Base-by-base conservation (phyloP, 148 eudicot species). In the Suaeda aralocaspica region DNA sequence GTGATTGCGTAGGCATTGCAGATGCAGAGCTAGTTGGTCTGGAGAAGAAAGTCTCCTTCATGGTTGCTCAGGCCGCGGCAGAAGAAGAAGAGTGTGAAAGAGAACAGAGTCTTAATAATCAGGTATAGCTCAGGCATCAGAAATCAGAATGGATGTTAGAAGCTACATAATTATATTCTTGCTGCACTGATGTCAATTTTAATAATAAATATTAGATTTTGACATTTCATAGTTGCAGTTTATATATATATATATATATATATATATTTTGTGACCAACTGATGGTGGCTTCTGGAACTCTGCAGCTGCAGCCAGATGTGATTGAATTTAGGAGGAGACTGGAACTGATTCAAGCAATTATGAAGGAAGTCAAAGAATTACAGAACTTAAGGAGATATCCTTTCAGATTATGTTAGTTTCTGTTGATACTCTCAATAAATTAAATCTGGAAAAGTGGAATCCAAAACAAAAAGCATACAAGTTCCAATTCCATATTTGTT, bases 371-470 rank as follows among this genome's bases (percentile, higher is more conserved):
- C 68, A 74, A 68, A 53, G 91, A 81, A 65, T 74, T 89, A 81
- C 87, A 89, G 79, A 84, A 86, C 44, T 66, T 87, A 71, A 79
- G 84, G 56, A 86, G 72, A 92, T 92, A 89, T 89, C 96, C 97
- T 87, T 45, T 30, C 51, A 13, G 24, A 58, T 39, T 49, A 14
- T 15, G 9, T 52, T 49, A 4, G 4, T n/a, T 55, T 5, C 24
- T 36, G 18, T 41, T 59, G 10, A 29, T 19, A 13, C n/a, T 58
- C n/a, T 58, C 33, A 22, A 50, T 25, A 33, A 58, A n/a, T 65
- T 39, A 10, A 6, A 39, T n/a, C 7, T 24, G 62, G 21, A 53
- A 21, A 36, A 34, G 56, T 34, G 28, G 44, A 55, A 39, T 33
- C 48, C 9, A 25, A 44, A 39, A 31, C 2, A 18, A 19, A 69